These are phyloP conservation scores for Acidomyces sp. DNA, from an alignment of 495 filamentous ascomycete species.

Conservation along the genomic window DNA sequence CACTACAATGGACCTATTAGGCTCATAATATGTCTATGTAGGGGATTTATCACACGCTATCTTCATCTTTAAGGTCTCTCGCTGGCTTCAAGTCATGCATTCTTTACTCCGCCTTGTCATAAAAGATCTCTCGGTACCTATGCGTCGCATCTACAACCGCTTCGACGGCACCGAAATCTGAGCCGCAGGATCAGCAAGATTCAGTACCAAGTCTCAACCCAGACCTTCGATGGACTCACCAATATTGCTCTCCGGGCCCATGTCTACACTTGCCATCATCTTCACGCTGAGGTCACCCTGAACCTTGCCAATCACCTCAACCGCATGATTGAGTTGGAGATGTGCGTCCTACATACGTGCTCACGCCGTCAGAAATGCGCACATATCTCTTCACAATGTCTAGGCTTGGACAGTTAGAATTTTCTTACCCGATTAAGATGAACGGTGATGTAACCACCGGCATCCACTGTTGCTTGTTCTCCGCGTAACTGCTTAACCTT, in stretches of 20 bases:
- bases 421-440: constrained; percentile 54
- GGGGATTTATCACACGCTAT: too few relatives aligned
- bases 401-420: too few relatives aligned
- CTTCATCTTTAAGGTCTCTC: too few relatives aligned
- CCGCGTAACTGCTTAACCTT: constrained; percentile 70
- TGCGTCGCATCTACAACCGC: constrained; percentile 83
- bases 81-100: too few relatives aligned
- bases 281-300: constrained; percentile 63
- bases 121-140: constrained; percentile 67
- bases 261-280: constrained; percentile 63
- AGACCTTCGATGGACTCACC: constrained; percentile 4
- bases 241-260: constrained; percentile 59
- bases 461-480: constrained; percentile 65
- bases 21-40: too few relatives aligned
- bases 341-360: constrained; percentile 75
- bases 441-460: constrained; percentile 57
- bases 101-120: constrained; percentile 34
- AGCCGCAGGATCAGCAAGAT: not conserved
- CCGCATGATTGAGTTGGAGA: constrained; percentile 61
- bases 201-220: not conserved
- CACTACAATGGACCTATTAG: too few relatives aligned
- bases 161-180: constrained; percentile 70
- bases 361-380: too few relatives aligned
- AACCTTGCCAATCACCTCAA: constrained; percentile 88
- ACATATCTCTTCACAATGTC: too few relatives aligned